Evolutionary conservation across 768 basidiomycete species (phyloP), one percentile per base, ranked within the genome.

Genomic region (Polyporus arcularius): DNA sequence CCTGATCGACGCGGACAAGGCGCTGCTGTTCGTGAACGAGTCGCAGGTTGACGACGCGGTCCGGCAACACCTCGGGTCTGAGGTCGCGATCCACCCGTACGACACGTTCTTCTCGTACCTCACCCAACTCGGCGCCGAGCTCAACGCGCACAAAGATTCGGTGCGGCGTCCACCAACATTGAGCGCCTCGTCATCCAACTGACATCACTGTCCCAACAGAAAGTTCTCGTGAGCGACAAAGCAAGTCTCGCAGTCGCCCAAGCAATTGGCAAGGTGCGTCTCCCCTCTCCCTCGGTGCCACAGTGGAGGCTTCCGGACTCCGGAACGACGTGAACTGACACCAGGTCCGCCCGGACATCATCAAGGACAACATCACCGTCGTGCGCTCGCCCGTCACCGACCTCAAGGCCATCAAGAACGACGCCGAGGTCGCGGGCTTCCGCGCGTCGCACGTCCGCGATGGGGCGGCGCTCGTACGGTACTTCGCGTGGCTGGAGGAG

Each of bases 401-500:
- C 56, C 72, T 91, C 68, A 94, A 94, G 71, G 73, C 92, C 1
- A 84, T 93, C 67, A 94, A 94, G 75, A 94, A 92, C 65, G 73
- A 72, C 4, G 85, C 82, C 0, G 96, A 99, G 69, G 74, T 96
- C 12, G 90, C 70, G 65, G 71, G 96, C 0, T 98, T 98, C 81
- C 82, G 95, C 15, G 85, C 89, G 68, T 83, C 82, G 54, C 94
- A 99, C 70, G 85, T 96, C 35, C 84, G 96, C 10, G 96, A 98
- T 72, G 95, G 96, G 0, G 86, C 82, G 1, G 96, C 96, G 0
- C 79, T 98, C 49, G 86, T 84, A 8, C 83, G 88, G 14, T 99
- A 98, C 75, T 98, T 98, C 67, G 81, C 94, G 0, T 99, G 96
- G 97, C 79, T 99, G 1, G 94, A 98, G 73, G 90, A 94, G 62